Percentiles rank a stretch among this genome's conserved stretches.
Evolutionary conservation across 805 yeast species (phyloP).

Genomic region (Jamesozyma lodderae): DNA sequence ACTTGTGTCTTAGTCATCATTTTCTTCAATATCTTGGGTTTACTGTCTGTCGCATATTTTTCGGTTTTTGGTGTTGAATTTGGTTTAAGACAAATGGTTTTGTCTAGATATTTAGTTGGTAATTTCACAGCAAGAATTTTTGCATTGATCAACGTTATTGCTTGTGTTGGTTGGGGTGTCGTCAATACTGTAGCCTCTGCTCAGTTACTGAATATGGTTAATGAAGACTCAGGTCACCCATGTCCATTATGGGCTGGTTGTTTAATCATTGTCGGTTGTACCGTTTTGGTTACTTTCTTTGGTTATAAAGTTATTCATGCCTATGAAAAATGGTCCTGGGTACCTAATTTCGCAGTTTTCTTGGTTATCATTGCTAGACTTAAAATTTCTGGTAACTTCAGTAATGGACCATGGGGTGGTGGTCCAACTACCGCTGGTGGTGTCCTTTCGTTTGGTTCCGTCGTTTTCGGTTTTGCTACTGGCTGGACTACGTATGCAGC

Average conservation of each 20-base stretch:
- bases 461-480: constrained; percentile 80
- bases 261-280: constrained; percentile 55
- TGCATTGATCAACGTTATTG: constrained; percentile 65
- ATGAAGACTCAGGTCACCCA: constrained; percentile 36
- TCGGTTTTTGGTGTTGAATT: constrained; percentile 76
- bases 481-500: constrained; percentile 96
- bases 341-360: constrained; percentile 67
- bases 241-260: constrained; percentile 91
- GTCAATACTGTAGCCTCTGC: constrained; percentile 87
- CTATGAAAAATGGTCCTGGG: constrained; percentile 82
- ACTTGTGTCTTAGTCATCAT: constrained; percentile 57
- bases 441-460: constrained; percentile 75
- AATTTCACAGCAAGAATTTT: constrained; percentile 65
- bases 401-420: constrained; percentile 38
- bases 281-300: constrained; percentile 68
- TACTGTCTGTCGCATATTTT: constrained; percentile 68
- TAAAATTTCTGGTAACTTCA: constrained; percentile 55
- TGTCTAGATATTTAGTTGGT: constrained; percentile 73
- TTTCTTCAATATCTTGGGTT: constrained; percentile 68
- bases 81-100: constrained; percentile 81
- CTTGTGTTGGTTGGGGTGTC: constrained; percentile 93
- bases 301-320: constrained; percentile 76
- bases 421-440: constrained; percentile 68
- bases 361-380: constrained; percentile 71
- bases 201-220: constrained; percentile 68